Evolutionary conservation across 768 basidiomycete species (phyloP).

Genomic region (Boletus subparvulus): DNA sequence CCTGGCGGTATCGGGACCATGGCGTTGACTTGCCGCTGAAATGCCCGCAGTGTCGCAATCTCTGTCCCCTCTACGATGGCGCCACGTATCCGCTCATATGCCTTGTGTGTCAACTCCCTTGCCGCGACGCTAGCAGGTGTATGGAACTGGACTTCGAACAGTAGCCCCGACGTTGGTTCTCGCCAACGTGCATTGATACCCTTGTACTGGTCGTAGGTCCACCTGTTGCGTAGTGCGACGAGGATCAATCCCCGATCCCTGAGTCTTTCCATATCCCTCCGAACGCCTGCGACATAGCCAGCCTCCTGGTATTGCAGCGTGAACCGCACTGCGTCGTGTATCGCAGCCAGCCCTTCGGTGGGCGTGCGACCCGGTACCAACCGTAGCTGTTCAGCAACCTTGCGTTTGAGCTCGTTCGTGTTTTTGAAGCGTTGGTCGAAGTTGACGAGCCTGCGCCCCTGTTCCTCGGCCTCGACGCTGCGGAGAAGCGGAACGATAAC

Average conservation of each 20-base stretch:
- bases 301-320: neutral
- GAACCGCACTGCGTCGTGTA: neutral
- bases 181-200: neutral
- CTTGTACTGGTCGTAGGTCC: neutral
- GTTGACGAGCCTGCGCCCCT: neutral
- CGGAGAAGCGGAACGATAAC: neutral
- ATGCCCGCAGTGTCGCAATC: neutral
- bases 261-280: neutral
- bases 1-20: neutral
- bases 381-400: neutral
- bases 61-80: neutral
- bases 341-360: neutral
- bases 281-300: neutral
- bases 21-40: neutral
- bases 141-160: constrained; percentile 5
- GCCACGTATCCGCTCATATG: neutral
- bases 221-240: neutral
- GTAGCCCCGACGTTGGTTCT: neutral
- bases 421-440: neutral
- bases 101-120: neutral
- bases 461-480: neutral
- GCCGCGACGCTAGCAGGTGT: neutral
- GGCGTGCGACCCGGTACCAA: neutral
- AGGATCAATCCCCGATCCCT: neutral
- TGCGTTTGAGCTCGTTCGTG: neutral